Evolutionary conservation across 192 early-diverging fungal species (phyloP), one percentile per base, ranked within the genome.

Genomic region (Neocallimastix lanati): DNA sequence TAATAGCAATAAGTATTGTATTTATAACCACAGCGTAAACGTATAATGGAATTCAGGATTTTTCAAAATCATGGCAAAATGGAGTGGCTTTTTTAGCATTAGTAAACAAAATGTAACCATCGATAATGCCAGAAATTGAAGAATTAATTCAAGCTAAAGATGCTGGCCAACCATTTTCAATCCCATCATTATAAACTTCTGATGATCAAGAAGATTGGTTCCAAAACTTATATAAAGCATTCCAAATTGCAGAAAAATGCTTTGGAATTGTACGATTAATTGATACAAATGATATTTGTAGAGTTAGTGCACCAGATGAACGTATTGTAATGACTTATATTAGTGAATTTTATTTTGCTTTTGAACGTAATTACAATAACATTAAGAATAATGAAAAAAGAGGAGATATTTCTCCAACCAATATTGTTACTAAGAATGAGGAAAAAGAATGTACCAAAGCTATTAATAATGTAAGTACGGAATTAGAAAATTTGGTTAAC

Each of bases 291-390:
- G 83, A 83, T 78, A 30, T 83, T 13, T 67, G 50, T 67, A 82
- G 79, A 18, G 79, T 83, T 5, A 80, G 80, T 13, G 27, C 30
- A 29, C 82, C 82, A 21, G 83, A 83, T 77, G 83, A 83, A 82
- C 40, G 78, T 76, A 76, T 83, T 29, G 76, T 83, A 30, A 83
- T 83, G 81, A 83, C 83, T 11, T 83, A 83, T 78, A 80, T 83
- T 67, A 67, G 50, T 67, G 50, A 67, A n/a, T 67, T 67, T 67
- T 67, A 67, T n/a, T 67, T 67, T 67, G 50, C 50, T n/a, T 67
- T 67, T 67, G 50, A 67, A 67, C 50, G 50, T 11, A 67, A 67
- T 21, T 67, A 67, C 9, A 67, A 67, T n/a, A 67, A 67, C 9
- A 67, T 67, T 67, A 67, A 27, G n/a, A 67, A 67, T 67, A 67